These are phyloP conservation scores for Mycena leptocephala DNA, from an alignment of 768 basidiomycete species.

Conservation along the genomic window DNA sequence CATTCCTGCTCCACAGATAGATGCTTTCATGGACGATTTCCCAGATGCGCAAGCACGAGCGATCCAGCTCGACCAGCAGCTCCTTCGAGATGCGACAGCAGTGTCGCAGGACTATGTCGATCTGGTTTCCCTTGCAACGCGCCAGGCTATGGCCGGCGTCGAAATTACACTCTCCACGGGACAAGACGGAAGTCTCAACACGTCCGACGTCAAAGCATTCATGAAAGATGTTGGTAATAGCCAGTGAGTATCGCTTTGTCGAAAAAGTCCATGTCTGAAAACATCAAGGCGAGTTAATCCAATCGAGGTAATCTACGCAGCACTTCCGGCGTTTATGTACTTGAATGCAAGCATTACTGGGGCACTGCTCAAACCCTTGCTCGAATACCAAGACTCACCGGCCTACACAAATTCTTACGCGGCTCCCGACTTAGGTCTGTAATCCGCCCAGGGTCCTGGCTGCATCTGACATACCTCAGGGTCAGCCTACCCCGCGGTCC, in stretches of 20 bases:
- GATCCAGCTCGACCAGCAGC: conserved; percentile 55
- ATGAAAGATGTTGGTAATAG: conserved; percentile 64
- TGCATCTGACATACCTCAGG: conserved; percentile 12
- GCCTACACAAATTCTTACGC: conserved; percentile 44
- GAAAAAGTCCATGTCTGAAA: background rate
- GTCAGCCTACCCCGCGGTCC: conserved; percentile 33
- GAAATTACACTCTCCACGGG: conserved; percentile 61
- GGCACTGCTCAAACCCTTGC: conserved; percentile 8
- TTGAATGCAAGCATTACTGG: conserved; percentile 51
- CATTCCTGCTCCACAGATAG: conserved; percentile 49
- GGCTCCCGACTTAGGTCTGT: conserved; percentile 51
- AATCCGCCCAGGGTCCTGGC: background rate
- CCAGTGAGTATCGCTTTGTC: conserved; percentile 48
- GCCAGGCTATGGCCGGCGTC: conserved; percentile 62
- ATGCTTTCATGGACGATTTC: conserved; percentile 59
- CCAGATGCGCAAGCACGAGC: conserved; percentile 53
- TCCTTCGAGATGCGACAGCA: conserved; percentile 53
- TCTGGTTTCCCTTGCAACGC: conserved; percentile 58
- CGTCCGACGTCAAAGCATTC: conserved; percentile 61
- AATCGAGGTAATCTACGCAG: conserved; percentile 55
- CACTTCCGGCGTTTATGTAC: conserved; percentile 36
- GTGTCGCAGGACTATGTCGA: conserved; percentile 58
- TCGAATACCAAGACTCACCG: conserved; percentile 55
- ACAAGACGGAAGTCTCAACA: conserved; percentile 50
- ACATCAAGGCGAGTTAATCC: conserved; percentile 15